Conservation (phyloP, 1,139 yeast species). For the Diutina mesorugosa region DNA sequence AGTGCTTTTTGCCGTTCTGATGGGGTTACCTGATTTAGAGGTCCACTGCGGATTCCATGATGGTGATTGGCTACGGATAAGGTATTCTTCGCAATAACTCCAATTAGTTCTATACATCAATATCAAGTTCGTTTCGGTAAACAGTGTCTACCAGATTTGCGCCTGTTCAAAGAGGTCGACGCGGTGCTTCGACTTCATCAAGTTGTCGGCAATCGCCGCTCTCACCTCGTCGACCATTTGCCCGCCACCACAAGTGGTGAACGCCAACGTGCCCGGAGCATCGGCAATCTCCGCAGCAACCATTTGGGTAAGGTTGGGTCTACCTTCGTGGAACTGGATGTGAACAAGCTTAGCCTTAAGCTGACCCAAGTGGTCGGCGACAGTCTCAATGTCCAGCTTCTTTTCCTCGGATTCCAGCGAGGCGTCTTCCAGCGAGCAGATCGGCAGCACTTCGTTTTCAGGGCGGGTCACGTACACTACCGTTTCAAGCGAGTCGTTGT, state of each 20-base stretch:
- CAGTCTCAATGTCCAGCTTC: slow-evolving; percentile 1
- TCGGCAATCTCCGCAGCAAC: slow-evolving; percentile 5
- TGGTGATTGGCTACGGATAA: too few relatives aligned
- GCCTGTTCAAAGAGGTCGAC: slow-evolving; percentile 8
- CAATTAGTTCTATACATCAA: neutral
- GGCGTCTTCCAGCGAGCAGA: neutral
- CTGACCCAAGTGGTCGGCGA: neutral
- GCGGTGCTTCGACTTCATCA: slow-evolving; percentile 6
- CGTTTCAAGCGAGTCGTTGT: slow-evolving; percentile 16
- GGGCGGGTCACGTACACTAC: slow-evolving; percentile 35
- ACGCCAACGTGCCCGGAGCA: slow-evolving; percentile 6
- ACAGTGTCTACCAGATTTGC: slow-evolving; percentile 6
- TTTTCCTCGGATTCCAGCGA: slow-evolving; percentile 3
- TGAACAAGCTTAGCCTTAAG: slow-evolving; percentile 4
- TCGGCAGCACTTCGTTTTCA: slow-evolving; percentile 1
- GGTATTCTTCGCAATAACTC: neutral
- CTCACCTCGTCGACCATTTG: slow-evolving; percentile 8
- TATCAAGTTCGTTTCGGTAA: too few relatives aligned
- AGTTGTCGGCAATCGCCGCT: slow-evolving; percentile 5
- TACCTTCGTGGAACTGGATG: slow-evolving; percentile 5
- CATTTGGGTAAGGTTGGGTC: slow-evolving; percentile 6
- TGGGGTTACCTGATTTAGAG: too few relatives aligned
- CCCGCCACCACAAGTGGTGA: slow-evolving; percentile 8
- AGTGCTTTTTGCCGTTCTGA: too few relatives aligned
- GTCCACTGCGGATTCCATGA: too few relatives aligned